These are phyloP conservation scores for Phytophthora multivora DNA, from an alignment of 352 stramenopile species.

Conservation along the genomic window DNA sequence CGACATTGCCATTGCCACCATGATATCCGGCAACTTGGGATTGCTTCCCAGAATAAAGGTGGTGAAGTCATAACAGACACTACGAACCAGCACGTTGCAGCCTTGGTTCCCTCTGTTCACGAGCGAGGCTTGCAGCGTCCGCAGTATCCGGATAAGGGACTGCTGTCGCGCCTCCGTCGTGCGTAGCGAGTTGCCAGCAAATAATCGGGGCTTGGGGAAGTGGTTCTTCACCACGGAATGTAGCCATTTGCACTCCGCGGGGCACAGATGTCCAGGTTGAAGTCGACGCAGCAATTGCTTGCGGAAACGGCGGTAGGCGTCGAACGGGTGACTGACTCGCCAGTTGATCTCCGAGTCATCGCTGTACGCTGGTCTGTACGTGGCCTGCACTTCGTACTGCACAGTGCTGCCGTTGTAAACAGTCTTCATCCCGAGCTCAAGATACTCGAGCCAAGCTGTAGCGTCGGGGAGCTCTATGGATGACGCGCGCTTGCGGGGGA, in stretches of 20 bases:
- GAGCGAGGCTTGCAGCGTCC: conserved; percentile 31
- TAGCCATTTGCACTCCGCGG: conserved; percentile 43
- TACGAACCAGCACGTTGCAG: conserved; percentile 35
- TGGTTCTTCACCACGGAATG: conserved; percentile 43
- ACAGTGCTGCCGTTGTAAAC: conserved; percentile 12
- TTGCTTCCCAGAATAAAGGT: conserved; percentile 34
- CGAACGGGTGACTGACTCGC: conserved; percentile 35
- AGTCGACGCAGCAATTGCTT: conserved; percentile 29
- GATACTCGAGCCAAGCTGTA: conserved; percentile 40
- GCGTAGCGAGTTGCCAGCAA: conserved; percentile 23
- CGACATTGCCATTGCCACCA: conserved; percentile 10
- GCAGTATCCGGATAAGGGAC: conserved; percentile 32
- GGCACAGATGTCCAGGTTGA: conserved; percentile 29
- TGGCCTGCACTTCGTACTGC: conserved; percentile 36
- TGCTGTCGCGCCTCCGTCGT: conserved; percentile 25
- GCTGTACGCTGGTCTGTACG: conserved; percentile 20
- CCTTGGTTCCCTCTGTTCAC: conserved; percentile 42
- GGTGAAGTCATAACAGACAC: conserved; percentile 32
- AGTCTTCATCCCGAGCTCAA: conserved; percentile 27
- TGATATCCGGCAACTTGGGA: conserved; percentile 24
- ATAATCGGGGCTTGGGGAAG: conserved; percentile 37
- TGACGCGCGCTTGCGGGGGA: conserved; percentile 32
- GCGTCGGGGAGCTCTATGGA: conserved; percentile 37
- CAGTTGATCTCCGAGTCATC: conserved; percentile 26
- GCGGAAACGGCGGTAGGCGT: conserved; percentile 54